Conservation (phyloP, 2,329 filamentous ascomycete genomes). For the Ascochyta rabiei region DNA sequence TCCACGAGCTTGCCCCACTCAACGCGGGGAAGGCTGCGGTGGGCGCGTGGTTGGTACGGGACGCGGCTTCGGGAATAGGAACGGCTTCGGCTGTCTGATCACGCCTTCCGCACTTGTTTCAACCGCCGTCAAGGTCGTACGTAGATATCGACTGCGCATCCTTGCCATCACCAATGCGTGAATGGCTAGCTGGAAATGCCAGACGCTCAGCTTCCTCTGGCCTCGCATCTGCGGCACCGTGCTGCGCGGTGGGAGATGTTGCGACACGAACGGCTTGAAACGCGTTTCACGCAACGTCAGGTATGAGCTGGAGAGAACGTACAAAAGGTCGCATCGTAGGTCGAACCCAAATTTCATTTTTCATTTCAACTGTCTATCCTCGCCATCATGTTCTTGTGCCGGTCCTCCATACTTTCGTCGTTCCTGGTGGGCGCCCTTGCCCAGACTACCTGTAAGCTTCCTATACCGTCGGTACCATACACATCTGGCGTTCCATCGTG, state of each 20-base stretch:
- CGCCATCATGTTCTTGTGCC: background rate
- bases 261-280: conserved; percentile 18
- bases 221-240: conserved; percentile 6
- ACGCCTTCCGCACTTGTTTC: conserved; percentile 6
- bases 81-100: background rate
- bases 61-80: conserved; percentile 9
- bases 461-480: conserved; percentile 10
- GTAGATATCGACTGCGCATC: too few species aligned
- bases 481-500: conserved; percentile 18
- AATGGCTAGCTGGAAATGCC: background rate
- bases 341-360: background rate
- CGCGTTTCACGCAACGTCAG: conserved; percentile 12
- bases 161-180: background rate
- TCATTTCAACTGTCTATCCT: background rate
- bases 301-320: background rate
- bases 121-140: background rate
- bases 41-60: conserved; percentile 1
- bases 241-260: conserved; percentile 3
- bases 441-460: conserved; percentile 19
- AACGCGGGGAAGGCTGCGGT: conserved; percentile 13
- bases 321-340: conserved; percentile 1
- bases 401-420: background rate
- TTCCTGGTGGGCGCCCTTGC: background rate
- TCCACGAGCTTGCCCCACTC: conserved; percentile 8
- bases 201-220: background rate